Evolutionary conservation across 2,329 filamentous ascomycete genomes (phyloP), one percentile per base, ranked within the genome.

Genomic region (Penicillium sp.): DNA sequence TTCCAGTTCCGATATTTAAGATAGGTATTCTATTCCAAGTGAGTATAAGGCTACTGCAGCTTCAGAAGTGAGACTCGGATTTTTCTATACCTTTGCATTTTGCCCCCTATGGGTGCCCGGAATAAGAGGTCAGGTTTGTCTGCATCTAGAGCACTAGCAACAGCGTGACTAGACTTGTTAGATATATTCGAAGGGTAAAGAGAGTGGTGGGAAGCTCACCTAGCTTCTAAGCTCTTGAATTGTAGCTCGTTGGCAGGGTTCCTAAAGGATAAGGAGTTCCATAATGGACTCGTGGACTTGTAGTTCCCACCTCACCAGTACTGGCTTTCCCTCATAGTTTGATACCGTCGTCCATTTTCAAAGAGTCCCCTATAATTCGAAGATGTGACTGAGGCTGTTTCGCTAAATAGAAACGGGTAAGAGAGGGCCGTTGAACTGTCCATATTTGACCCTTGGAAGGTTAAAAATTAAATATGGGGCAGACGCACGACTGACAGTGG

Each of bases 331-430:
- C 58, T 60, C 48, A 62, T 44, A 27, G 52, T 62, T 46, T 66
- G 61, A 51, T 69, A 69, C 52, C 64, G 54, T 57, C 66, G 57
- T 21, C 65, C 66, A 56, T 67, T 67, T 50, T 65, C 58, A 37
- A 65, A 58, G 14, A 62, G 57, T 10, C 66, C 66, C 35, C 57
- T 55, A 43, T 63, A 61, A 19, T 65, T 47, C 22, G 58, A 59
- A 39, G 65, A 65, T 19, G 55, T 59, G 51, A 68, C 53, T 2
- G 67, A 67, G 5, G 66, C 68, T 14, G 66, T 67, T 31, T 68
- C 62, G 10, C 33, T 50, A 21, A 1, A n/a, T 35, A 1, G 3
- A 37, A 37, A 37, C 5, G 2, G 16, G 16, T 37, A n/a, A n/a
- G 33, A 37, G 4, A 31, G 7, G 33, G 16, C 16, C 16, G 33